phyloP scores from a whole-genome alignment of 2,329 filamentous ascomycete genomes.

The Didymosphaeria variabile region DNA sequence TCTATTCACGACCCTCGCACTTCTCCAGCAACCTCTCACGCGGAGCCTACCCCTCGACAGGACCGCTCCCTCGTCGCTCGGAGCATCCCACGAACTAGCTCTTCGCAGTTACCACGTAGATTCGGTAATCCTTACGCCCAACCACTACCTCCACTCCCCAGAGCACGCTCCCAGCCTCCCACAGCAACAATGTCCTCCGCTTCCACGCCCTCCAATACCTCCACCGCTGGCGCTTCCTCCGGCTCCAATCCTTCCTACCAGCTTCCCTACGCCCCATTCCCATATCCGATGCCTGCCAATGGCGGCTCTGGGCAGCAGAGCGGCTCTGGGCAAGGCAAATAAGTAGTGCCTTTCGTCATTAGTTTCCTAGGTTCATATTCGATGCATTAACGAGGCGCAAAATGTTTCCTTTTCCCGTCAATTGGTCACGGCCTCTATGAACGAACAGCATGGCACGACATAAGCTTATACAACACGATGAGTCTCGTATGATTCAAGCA shows the following conservation, averaged over 20 bases:
- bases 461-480: constrained; percentile 5
- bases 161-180: constrained; percentile 28
- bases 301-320: constrained; percentile 15
- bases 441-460: constrained; percentile 4
- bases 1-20: constrained; percentile 27
- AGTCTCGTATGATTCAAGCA: constrained; percentile 10
- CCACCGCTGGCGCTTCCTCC: constrained; percentile 40
- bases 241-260: constrained; percentile 41
- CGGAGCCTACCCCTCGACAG: constrained; percentile 22
- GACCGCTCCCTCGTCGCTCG: constrained; percentile 23
- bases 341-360: constrained; percentile 3
- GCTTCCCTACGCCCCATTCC: constrained; percentile 49
- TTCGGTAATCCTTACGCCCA: constrained; percentile 26
- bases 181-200: constrained; percentile 43
- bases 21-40: constrained; percentile 18
- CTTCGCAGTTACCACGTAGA: constrained; percentile 25
- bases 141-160: constrained; percentile 17
- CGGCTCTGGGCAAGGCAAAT: constrained; percentile 25
- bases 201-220: constrained; percentile 43
- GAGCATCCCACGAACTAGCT: constrained; percentile 17
- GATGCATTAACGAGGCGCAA: constrained; percentile 21
- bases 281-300: constrained; percentile 45
- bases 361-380: not conserved
- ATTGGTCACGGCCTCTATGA: constrained; percentile 8
- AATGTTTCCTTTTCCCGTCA: constrained; percentile 7